Evolutionary conservation across 148 eudicot genomes (phyloP).

Genomic region (Rhododendron molle): DNA sequence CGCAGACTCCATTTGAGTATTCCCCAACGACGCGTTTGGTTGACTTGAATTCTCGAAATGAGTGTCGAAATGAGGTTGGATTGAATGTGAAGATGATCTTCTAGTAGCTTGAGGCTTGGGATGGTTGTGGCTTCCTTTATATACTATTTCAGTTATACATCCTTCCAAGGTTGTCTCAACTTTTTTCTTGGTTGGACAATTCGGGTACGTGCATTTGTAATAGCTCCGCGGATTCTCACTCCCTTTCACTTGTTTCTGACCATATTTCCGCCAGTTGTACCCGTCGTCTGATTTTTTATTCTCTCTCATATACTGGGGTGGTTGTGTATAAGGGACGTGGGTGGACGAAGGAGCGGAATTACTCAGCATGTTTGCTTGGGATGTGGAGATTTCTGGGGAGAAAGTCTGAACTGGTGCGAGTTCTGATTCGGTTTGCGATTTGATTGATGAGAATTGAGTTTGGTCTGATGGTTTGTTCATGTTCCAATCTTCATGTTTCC

Average conservation of each 20-base stretch:
- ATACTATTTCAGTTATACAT: constrained; percentile 65
- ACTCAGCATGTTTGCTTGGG: constrained; percentile 14
- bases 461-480: constrained; percentile 33
- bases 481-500: constrained; percentile 36
- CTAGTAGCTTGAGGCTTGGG: constrained; percentile 65
- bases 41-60: constrained; percentile 1
- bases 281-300: constrained; percentile 66
- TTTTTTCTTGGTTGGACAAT: constrained; percentile 78
- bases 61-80: constrained; percentile 1
- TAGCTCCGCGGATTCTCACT: constrained; percentile 82
- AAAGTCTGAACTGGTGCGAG: constrained; percentile 6
- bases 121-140: constrained; percentile 78
- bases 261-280: constrained; percentile 77
- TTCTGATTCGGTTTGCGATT: constrained; percentile 16
- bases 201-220: constrained; percentile 69
- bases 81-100: constrained; percentile 32
- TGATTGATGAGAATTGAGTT: constrained; percentile 25
- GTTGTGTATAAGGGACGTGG: constrained; percentile 15
- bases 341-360: neutral
- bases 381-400: constrained; percentile 16
- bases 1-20: constrained; percentile 24
- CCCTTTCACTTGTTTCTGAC: constrained; percentile 79
- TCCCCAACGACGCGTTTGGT: neutral
- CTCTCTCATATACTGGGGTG: constrained; percentile 48
- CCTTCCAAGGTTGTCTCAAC: constrained; percentile 66